Base-by-base conservation (phyloP, 164 flowering plant genomes). In the Nymphaea colorata region DNA sequence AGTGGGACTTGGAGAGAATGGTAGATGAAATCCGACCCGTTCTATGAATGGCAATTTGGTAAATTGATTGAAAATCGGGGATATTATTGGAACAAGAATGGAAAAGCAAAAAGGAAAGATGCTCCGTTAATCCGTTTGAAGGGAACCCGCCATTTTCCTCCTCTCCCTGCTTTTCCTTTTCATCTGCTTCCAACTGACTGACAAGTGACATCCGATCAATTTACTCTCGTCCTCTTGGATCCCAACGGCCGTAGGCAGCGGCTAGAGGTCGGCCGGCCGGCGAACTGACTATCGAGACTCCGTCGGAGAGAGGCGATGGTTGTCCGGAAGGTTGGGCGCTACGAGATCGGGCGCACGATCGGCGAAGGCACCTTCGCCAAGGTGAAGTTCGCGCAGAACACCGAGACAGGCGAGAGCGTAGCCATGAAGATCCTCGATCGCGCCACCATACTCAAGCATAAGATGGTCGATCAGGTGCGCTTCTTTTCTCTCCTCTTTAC, bases 381-480 rank as follows among this genome's bases (percentile, higher is more conserved):
- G 75, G 99, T 95, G 43, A 95, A 92, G 82, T 95, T 95, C 76
- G 99, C 99, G 3, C 99, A 95, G 77, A 95, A 95, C 73, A 95
- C 98, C 2, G 99, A 95, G 83, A 92, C 97, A 14, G 99, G 99
- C 18, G 99, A 95, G 73, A 95, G 99, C 74, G 99, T 95, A 10
- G 99, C 99, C 82, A 87, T 95, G 99, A 95, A 95, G 78, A 83
- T 95, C n/a, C 92, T 95, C 68, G 98, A 92, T 80, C 90, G 97
- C 4, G 78, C 78, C 77, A 84, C 98, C 68, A 92, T 95, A 68
- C 77, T 92, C 86, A 90, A 89, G 76, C 98, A 90, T 80, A 95
- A 92, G 82, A 95, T 95, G 99, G 85, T 81, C 70, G 99, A 92
- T 36, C 99, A 95, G 99, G 99, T 91, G 3, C 41, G 4, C 16